These are phyloP conservation scores for Zygoascus bituminiphila DNA, from an alignment of 805 yeast genomes.

Conservation along the genomic window DNA sequence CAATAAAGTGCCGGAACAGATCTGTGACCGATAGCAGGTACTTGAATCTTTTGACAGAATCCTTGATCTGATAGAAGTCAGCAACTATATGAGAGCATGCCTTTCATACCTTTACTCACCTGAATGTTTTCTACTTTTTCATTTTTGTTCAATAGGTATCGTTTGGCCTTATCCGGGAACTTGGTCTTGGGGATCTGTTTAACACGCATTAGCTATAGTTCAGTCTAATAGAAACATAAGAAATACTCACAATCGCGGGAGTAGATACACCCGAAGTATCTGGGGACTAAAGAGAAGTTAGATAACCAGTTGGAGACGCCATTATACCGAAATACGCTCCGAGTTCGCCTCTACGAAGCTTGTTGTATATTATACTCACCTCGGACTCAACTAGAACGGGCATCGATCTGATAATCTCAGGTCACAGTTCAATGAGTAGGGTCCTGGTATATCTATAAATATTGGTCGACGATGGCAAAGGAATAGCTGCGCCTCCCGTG, in stretches of 20 bases:
- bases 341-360: too few species aligned
- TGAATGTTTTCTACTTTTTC: slow-evolving; percentile 12
- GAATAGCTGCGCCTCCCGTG: background rate
- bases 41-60: slow-evolving; percentile 53
- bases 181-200: slow-evolving; percentile 4
- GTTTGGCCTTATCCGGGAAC: slow-evolving; percentile 10
- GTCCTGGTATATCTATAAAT: background rate
- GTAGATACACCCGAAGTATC: slow-evolving; percentile 2
- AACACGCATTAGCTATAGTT: background rate
- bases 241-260: background rate
- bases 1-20: slow-evolving; percentile 78
- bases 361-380: background rate
- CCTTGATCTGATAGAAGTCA: slow-evolving; percentile 11
- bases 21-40: slow-evolving; percentile 75
- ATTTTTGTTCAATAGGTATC: slow-evolving; percentile 15
- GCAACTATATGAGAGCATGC: background rate
- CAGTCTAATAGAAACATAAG: too few species aligned
- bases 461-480: background rate
- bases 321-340: too few species aligned
- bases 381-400: background rate
- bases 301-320: too few species aligned
- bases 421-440: background rate
- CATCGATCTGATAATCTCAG: background rate
- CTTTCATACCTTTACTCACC: slow-evolving; percentile 5
- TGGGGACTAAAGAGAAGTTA: slow-evolving; percentile 2